A percentile compares a stretch with the other conserved stretches of the same genome.
Evolutionary conservation across 2,329 filamentous ascomycete species (phyloP).

Genomic region (Monosporascus cannonballus): DNA sequence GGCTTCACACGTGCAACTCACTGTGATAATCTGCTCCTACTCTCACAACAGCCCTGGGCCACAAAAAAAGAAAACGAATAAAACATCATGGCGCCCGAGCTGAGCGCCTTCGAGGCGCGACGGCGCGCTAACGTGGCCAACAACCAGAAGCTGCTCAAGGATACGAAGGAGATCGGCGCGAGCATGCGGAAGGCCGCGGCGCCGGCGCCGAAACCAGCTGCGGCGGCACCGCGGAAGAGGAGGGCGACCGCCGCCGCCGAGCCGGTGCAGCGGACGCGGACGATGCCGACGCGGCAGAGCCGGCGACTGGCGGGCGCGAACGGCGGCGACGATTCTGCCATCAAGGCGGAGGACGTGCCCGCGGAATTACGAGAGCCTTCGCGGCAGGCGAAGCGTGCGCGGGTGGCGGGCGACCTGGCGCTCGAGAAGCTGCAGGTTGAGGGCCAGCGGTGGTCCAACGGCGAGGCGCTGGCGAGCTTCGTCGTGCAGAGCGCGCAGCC

Average conservation of each 20-base stretch:
- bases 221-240: conserved; percentile 32
- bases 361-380: conserved; percentile 33
- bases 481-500: conserved; percentile 62
- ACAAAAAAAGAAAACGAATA: neutral
- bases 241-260: conserved; percentile 27
- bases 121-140: conserved; percentile 85
- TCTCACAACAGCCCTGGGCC: neutral
- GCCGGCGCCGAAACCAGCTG: conserved; percentile 36
- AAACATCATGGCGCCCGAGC: conserved; percentile 40
- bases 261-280: conserved; percentile 39
- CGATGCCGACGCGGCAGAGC: conserved; percentile 50
- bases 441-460: conserved; percentile 68
- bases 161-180: conserved; percentile 66
- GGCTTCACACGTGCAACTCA: neutral
- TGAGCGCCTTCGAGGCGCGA: conserved; percentile 83
- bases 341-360: conserved; percentile 41
- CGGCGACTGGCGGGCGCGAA: conserved; percentile 51
- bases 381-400: conserved; percentile 51
- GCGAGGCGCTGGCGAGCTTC: conserved; percentile 58
- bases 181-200: conserved; percentile 58
- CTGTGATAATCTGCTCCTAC: neutral
- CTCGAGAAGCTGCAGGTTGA: conserved; percentile 75
- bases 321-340: conserved; percentile 33
- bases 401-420: conserved; percentile 53
- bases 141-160: conserved; percentile 67